Conservation (phyloP, 257 asterid species). For the Voacanga thouarsii region DNA sequence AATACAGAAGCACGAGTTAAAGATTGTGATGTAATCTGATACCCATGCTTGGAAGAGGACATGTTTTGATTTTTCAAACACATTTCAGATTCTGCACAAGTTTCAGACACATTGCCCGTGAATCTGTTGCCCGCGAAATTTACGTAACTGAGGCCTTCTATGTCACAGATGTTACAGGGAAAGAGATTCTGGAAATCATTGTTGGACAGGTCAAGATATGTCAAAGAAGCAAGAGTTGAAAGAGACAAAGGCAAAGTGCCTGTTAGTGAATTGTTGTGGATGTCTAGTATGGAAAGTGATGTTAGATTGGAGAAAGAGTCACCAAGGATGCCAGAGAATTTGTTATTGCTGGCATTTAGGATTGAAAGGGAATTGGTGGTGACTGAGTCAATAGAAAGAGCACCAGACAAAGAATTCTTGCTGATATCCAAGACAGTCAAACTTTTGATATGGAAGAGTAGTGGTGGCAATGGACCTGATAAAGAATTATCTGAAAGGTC, state of each 20-base stretch:
- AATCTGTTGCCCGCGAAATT: slow-evolving; percentile 72
- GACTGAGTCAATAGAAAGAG: slow-evolving; percentile 26
- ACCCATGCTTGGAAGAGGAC: slow-evolving; percentile 14
- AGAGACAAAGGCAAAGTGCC: slow-evolving; percentile 56
- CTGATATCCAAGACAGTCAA: slow-evolving; percentile 64
- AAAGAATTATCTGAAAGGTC: slow-evolving; percentile 58
- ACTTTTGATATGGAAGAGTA: slow-evolving; percentile 42
- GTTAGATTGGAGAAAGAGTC: slow-evolving; percentile 49
- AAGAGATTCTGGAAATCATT: slow-evolving; percentile 50
- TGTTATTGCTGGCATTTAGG: slow-evolving; percentile 63
- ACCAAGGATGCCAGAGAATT: slow-evolving; percentile 41
- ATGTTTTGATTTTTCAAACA: slow-evolving; percentile 31
- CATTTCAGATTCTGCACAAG: slow-evolving; percentile 34
- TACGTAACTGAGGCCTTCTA: slow-evolving; percentile 47
- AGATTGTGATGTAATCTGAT: slow-evolving; percentile 11
- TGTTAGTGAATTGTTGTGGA: slow-evolving; percentile 54
- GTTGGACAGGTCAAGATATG: slow-evolving; percentile 72
- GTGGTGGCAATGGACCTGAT: slow-evolving; percentile 55
- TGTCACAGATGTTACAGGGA: slow-evolving; percentile 66
- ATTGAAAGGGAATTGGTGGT: slow-evolving; percentile 44
- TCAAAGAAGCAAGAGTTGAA: slow-evolving; percentile 50
- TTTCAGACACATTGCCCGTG: slow-evolving; percentile 32
- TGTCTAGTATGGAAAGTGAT: slow-evolving; percentile 57
- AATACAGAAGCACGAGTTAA: slow-evolving; percentile 28
- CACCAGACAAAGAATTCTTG: slow-evolving; percentile 53